phyloP scores from a whole-genome alignment of 1,284 basidiomycete species.

The Ceratobasidium sp. region DNA sequence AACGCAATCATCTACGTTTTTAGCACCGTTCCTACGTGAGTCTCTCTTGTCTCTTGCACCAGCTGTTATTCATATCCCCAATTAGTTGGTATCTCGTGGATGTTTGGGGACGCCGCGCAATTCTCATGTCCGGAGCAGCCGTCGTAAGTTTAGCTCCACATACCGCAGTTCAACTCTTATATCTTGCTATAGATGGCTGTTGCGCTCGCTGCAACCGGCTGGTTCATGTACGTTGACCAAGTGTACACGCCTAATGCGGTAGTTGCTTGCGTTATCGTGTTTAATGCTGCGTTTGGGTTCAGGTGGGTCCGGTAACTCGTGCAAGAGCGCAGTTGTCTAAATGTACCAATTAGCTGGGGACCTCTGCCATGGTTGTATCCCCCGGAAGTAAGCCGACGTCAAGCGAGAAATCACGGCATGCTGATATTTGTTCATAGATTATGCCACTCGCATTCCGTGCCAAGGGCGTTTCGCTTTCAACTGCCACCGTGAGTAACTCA shows the following conservation, averaged over 20 bases:
- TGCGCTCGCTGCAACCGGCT: constrained; percentile 79
- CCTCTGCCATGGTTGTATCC: constrained; percentile 89
- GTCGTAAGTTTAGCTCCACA: constrained; percentile 60
- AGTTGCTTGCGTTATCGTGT: constrained; percentile 89
- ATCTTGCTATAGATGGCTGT: constrained; percentile 67
- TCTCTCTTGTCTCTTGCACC: constrained; percentile 42
- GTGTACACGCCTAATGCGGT: constrained; percentile 86
- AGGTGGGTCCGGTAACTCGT: constrained; percentile 53
- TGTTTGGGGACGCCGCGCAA: constrained; percentile 86
- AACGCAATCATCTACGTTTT: constrained; percentile 88
- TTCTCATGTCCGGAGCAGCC: constrained; percentile 91
- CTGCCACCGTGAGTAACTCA: constrained; percentile 64
- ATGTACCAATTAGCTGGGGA: constrained; percentile 61
- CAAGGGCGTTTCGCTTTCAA: constrained; percentile 93
- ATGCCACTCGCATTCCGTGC: constrained; percentile 89
- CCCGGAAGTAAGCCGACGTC: constrained; percentile 63
- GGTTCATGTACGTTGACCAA: constrained; percentile 93
- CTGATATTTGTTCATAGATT: constrained; percentile 62
- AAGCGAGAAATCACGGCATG: background rate
- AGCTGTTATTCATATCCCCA: constrained; percentile 44
- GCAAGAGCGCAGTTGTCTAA: constrained; percentile 27
- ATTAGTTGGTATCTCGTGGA: constrained; percentile 94
- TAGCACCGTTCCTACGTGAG: constrained; percentile 81
- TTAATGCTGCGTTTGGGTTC: constrained; percentile 93
- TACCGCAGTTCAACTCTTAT: background rate